Evolutionary conservation across 176 grass and related monocot genomes (phyloP).

Genomic region (Lolium multiflorum): DNA sequence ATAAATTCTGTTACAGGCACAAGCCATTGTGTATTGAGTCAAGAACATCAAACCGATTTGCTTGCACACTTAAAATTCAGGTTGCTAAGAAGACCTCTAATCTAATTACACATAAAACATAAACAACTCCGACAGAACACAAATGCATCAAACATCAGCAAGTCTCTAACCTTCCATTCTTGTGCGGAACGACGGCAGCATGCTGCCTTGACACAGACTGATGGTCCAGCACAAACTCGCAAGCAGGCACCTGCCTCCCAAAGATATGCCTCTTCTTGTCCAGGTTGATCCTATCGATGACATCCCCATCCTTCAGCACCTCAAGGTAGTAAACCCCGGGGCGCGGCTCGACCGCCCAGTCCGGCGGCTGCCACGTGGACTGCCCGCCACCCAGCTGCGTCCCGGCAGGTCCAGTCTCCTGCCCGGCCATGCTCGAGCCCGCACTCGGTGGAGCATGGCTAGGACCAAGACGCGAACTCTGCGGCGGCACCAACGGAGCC

Average conservation of each 20-base stretch:
- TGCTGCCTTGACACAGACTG: conserved; percentile 97
- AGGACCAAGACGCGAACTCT: conserved; percentile 25
- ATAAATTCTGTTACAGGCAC: conserved; percentile 7
- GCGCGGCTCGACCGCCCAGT: conserved; percentile 85
- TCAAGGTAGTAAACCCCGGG: conserved; percentile 89
- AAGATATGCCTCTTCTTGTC: conserved; percentile 93
- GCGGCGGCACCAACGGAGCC: conserved; percentile 28
- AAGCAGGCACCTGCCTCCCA: conserved; percentile 83
- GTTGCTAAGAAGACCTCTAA: neutral
- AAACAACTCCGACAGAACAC: neutral
- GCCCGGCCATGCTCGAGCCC: conserved; percentile 20
- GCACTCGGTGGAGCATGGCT: conserved; percentile 28
- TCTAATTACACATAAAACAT: neutral
- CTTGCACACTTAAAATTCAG: neutral
- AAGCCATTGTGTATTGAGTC: neutral
- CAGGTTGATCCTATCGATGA: conserved; percentile 84
- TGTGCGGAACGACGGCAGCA: conserved; percentile 91
- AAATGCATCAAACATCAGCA: conserved; percentile 20
- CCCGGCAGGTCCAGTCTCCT: conserved; percentile 36
- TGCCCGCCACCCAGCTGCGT: conserved; percentile 91
- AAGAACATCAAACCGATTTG: neutral
- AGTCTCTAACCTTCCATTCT: conserved; percentile 78
- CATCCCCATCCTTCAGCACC: conserved; percentile 83
- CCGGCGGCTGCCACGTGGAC: conserved; percentile 86
- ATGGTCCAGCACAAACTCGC: conserved; percentile 94